Base-by-base conservation (phyloP, 2,329 filamentous ascomycete genomes). In the Endothia cerciana region DNA sequence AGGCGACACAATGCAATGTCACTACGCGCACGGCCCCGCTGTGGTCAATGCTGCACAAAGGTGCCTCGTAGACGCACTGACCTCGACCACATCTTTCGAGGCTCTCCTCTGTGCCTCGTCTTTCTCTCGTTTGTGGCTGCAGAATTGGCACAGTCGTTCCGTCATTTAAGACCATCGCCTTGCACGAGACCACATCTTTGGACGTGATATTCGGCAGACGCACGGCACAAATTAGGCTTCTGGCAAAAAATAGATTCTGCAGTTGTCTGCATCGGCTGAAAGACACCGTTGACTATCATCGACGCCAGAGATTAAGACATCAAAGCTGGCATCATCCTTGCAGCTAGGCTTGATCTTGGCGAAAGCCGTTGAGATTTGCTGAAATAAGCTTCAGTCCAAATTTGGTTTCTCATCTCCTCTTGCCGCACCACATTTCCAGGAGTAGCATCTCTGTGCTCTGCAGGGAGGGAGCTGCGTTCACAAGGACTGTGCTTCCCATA, bases 281-380 rank as follows among this genome's bases (percentile, higher is more conserved):
- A 13, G 19, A n/a, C n/a, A n/a, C 4, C 53, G 47, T 49, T 36
- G 51, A 38, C 53, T n/a, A 47, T 30, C 13, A 51, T 40, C 17
- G 2, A 22, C 22, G 28, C 33, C 40, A 53, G 22, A 6, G 30
- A 13, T 17, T 40, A 25, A 22, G 33, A 45, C 33, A 61, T 41
- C 25, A 43, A 11, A 33, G 41, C 45, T 57, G 60, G 65, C 65
- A 41, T 28, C 33, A 65, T 59, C 65, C 65, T 60, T 62, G 65
- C 53, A 67, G 25, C 19, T 4, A 30, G 41, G 28, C 40, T 17
- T 59, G 11, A 19, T 59, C 41, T 41, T 40, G 36, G 51, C 53
- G 43, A 36, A 61, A 60, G 47, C 53, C 62, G 55, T 62, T 65
- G 62, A 49, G 45, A 53, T 38, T n/a, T 59, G 33, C 59, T 55